These are phyloP conservation scores for Canariomyces notabilis DNA, from an alignment of 2,329 filamentous ascomycete genomes.

Conservation along the genomic window DNA sequence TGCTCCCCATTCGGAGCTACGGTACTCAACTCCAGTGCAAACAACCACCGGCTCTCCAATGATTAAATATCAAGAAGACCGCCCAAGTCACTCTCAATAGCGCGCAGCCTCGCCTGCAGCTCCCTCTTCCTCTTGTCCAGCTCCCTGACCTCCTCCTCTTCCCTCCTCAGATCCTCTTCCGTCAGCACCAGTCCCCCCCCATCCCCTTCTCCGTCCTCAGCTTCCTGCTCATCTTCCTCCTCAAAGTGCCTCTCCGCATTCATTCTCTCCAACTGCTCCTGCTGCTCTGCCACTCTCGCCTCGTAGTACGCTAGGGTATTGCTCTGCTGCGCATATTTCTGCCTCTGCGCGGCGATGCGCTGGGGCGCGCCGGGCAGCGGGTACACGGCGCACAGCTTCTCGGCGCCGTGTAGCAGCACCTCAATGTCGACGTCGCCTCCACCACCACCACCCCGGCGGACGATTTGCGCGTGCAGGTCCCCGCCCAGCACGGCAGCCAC, in stretches of 20 bases:
- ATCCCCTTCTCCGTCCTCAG: constrained; percentile 40
- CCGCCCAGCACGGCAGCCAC: constrained; percentile 85
- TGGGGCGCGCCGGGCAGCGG: constrained; percentile 74
- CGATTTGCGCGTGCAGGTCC: constrained; percentile 78
- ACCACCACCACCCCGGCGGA: constrained; percentile 48
- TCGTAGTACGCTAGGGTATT: constrained; percentile 79
- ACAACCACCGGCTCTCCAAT: background rate
- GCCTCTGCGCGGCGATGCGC: constrained; percentile 66
- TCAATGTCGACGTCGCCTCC: constrained; percentile 78
- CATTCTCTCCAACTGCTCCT: constrained; percentile 66
- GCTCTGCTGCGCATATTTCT: constrained; percentile 64
- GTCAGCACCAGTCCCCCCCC: constrained; percentile 49
- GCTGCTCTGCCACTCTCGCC: constrained; percentile 70
- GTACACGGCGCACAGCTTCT: constrained; percentile 87
- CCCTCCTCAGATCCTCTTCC: constrained; percentile 62
- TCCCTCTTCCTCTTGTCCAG: constrained; percentile 54
- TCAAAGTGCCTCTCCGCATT: constrained; percentile 58
- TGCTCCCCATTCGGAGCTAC: background rate
- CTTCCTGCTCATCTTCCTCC: constrained; percentile 42
- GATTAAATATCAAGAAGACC: constrained; percentile 47
- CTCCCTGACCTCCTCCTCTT: constrained; percentile 61
- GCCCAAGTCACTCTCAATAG: constrained; percentile 53
- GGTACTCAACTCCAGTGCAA: background rate
- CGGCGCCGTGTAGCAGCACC: constrained; percentile 75
- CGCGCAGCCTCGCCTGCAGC: constrained; percentile 46